phyloP scores from a whole-genome alignment of 2,329 filamentous ascomycete genomes.

The Diaporthe aspalathi region DNA sequence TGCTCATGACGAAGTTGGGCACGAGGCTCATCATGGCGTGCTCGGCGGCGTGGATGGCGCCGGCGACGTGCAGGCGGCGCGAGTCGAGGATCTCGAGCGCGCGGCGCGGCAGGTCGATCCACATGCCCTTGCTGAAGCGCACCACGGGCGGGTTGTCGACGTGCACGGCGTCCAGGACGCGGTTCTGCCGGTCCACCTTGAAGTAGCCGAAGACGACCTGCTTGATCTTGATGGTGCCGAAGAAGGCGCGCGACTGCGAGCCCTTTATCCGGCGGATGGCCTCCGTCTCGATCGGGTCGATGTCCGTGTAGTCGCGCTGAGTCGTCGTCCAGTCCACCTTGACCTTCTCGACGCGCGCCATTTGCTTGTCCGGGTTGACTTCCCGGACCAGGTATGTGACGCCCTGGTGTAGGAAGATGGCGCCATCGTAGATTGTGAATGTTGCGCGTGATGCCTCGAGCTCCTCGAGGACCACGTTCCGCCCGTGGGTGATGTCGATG shows the following conservation, averaged over 20 bases:
- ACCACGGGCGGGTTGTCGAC: constrained; percentile 95
- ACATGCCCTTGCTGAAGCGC: constrained; percentile 88
- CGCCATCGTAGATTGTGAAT: constrained; percentile 96
- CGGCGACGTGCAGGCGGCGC: constrained; percentile 81
- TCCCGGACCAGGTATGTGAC: constrained; percentile 91
- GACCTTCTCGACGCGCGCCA: constrained; percentile 89
- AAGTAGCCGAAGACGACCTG: constrained; percentile 96
- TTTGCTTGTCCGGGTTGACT: constrained; percentile 80
- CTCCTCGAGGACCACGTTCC: constrained; percentile 90
- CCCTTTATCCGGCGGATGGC: constrained; percentile 77
- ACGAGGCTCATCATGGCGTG: constrained; percentile 89
- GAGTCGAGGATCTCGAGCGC: constrained; percentile 83
- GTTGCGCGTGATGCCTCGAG: constrained; percentile 95
- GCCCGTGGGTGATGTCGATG: constrained; percentile 84
- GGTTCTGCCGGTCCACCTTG: constrained; percentile 88
- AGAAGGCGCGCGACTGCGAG: constrained; percentile 79
- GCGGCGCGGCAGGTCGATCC: constrained; percentile 87
- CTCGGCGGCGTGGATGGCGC: constrained; percentile 93
- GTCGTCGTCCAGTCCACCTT: constrained; percentile 95
- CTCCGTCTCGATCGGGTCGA: constrained; percentile 93
- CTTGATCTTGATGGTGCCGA: constrained; percentile 85
- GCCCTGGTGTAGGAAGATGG: constrained; percentile 97
- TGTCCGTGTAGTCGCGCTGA: constrained; percentile 92
- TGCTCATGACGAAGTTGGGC: constrained; percentile 89
- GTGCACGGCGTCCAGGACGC: constrained; percentile 90